Evolutionary conservation across 2,329 filamentous ascomycete species (phyloP), one percentile per base, ranked within the genome.

Genomic region (Cladosporium austrohemisphaericum): DNA sequence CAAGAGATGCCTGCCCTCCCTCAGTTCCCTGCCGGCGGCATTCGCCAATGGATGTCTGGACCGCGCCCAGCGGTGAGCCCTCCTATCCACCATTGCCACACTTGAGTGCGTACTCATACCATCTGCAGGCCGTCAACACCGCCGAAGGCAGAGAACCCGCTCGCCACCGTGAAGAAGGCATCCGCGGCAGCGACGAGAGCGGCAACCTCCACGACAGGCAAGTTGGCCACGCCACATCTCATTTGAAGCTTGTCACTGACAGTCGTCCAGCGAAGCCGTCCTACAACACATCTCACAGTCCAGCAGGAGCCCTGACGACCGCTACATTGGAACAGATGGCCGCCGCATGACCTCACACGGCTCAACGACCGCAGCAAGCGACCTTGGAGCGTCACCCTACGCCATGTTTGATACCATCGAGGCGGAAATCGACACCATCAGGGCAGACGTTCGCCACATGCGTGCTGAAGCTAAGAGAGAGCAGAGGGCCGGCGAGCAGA

Each of bases 381-480:
- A 41, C 13, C 18, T 28, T 28, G 41, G 47, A 6, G 41, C 47
- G 18, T 45, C 51, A 5, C 31, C 33, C 4, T 40, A 50, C 11
- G 50, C 41, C 29, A 52, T 57, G 23, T 56, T 54, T 46, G 58
- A 57, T 19, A 26, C 38, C 18, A 52, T 61, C 37, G 54, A 58
- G 29, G 53, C 54, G 10, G 58, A 58, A 26, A 51, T 61, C 28
- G 56, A 60, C 32, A 29, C 32, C 11, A 41, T 60, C 49, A 60
- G 57, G 26, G 44, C 49, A 10, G 52, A 58, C 16, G 49, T 61
- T 13, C 38, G 28, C 29, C 16, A 14, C 37, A 43, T 50, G 47
- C 20, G 47, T n/a, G 41, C 22, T 5, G 22, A 26, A 22, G 29
- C 29, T 31, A 20, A 47, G 32, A 22, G 33, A 6, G 16, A 29